Base-by-base conservation (phyloP, 495 filamentous ascomycete species). In the Aspergillus indologenus region DNA sequence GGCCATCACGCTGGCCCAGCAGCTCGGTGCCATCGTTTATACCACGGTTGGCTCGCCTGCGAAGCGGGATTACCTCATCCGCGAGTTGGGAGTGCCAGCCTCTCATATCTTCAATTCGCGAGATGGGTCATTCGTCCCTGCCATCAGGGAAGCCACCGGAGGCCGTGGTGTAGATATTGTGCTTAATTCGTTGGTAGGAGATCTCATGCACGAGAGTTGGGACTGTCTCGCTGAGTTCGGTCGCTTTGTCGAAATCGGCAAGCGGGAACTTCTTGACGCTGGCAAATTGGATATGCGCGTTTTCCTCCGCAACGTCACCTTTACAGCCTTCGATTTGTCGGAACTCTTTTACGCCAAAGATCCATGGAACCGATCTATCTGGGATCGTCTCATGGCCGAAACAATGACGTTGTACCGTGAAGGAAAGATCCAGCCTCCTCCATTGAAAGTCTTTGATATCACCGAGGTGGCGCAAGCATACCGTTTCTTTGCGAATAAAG, bases 71-170 rank as follows among this genome's bases (percentile, higher is more conserved):
- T 72, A 75, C 51, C 64, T 83, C 0, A 59, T 61, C 0, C 22
- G 60, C 0, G 53, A 59, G 0, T 77, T 68, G 44, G 62, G 62
- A 2, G 71, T 83, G 22, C 68, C 70, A 2, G 24, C 57, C 1
- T 61, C 74, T 7, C 75, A 76, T 29, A 82, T 85, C 44, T 81
- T 85, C 57, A 69, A 75, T 46, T 81, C 75, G 3, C 18, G 40
- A 17, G 1, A 45, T 24, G 7, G 15, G 15, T 11, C 6, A 9
- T 54, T 54, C 21, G 31, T 19, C 12, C 18, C 23, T 11, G 14
- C 8, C 12, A 53, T 53, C n/a, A 12, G 9, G 24, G 12, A 12
- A 15, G 23, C 12, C 5, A 53, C 23, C 1, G n/a, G 20, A 20
- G 44, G 44, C 5, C 44, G 44, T 20, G 44, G 44, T 1, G 44